Percentiles rank a stretch among this genome's conserved stretches.
These are phyloP conservation scores for Melampsora larici-populina DNA, from an alignment of 1,284 basidiomycete genomes.

Conservation along the genomic window DNA sequence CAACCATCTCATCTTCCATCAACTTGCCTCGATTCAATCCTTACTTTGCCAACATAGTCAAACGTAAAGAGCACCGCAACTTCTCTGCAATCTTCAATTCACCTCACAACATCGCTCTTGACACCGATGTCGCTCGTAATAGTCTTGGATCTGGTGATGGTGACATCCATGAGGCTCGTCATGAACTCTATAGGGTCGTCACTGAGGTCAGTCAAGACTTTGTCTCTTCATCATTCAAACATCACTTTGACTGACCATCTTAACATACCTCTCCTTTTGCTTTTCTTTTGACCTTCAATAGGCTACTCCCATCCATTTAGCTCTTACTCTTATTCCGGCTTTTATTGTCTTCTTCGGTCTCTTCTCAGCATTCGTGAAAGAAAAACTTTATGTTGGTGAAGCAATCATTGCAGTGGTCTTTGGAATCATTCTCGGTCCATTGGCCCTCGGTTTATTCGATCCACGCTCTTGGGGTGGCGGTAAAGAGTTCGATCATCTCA, in stretches of 20 bases:
- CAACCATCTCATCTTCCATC: background rate
- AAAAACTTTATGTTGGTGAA: slow-evolving; percentile 81
- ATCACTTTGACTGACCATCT: background rate
- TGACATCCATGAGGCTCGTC: slow-evolving; percentile 16
- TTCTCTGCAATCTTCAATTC: background rate
- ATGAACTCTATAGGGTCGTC: slow-evolving; percentile 26
- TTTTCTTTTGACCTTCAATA: background rate
- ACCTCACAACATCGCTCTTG: background rate
- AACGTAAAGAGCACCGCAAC: background rate
- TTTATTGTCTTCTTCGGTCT: slow-evolving; percentile 39
- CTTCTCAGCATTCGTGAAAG: slow-evolving; percentile 41
- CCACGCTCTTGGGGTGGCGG: slow-evolving; percentile 74
- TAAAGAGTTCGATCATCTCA: slow-evolving; percentile 52
- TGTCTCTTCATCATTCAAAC: background rate
- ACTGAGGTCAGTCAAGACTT: slow-evolving; percentile 5
- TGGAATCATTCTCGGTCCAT: slow-evolving; percentile 86
- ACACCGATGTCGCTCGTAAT: slow-evolving; percentile 12
- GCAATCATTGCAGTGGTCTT: slow-evolving; percentile 92
- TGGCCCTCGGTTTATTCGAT: slow-evolving; percentile 78
- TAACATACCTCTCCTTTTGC: background rate
- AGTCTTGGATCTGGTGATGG: slow-evolving; percentile 16
- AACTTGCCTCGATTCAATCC: too few relatives aligned
- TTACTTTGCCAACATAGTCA: too few relatives aligned
- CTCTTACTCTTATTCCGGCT: slow-evolving; percentile 29
- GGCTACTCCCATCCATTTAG: slow-evolving; percentile 20